Conservation (phyloP, 176 grass and related monocot species). For the Zizania latifolia region DNA sequence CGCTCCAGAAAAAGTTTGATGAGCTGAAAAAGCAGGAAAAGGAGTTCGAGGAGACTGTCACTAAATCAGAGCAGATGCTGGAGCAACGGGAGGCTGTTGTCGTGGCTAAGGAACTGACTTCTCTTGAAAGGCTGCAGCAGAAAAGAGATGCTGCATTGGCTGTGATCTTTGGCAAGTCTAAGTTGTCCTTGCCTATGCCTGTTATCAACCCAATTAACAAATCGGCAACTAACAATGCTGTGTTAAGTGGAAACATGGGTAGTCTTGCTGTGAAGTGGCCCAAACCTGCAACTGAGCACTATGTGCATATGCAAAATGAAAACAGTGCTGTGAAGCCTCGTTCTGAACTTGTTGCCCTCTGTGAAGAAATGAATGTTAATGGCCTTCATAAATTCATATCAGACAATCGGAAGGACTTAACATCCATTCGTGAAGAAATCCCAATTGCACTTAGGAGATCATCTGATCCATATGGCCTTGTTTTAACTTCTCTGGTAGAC, state of each 20-base stretch:
- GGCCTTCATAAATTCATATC: slow-evolving; percentile 79
- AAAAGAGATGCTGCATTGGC: slow-evolving; percentile 61
- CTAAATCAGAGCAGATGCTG: slow-evolving; percentile 49
- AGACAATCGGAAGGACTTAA: slow-evolving; percentile 79
- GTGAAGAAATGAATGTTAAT: slow-evolving; percentile 68
- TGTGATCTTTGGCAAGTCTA: slow-evolving; percentile 62
- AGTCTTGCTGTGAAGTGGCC: slow-evolving; percentile 28
- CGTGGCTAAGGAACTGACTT: slow-evolving; percentile 65
- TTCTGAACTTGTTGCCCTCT: slow-evolving; percentile 53
- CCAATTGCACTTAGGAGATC: slow-evolving; percentile 52
- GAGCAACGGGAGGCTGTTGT: slow-evolving; percentile 60
- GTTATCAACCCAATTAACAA: slow-evolving; percentile 24
- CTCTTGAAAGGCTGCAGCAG: slow-evolving; percentile 66
- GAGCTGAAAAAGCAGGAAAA: slow-evolving; percentile 65
- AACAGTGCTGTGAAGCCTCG: slow-evolving; percentile 24
- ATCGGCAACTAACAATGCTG: background rate
- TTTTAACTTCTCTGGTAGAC: slow-evolving; percentile 52
- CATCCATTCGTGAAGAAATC: slow-evolving; percentile 71
- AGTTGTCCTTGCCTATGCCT: slow-evolving; percentile 20
- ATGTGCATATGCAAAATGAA: slow-evolving; percentile 17
- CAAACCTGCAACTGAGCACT: slow-evolving; percentile 36
- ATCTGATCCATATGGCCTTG: slow-evolving; percentile 45
- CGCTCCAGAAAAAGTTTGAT: slow-evolving; percentile 58
- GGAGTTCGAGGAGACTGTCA: slow-evolving; percentile 43
- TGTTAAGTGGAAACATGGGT: background rate